Evolutionary conservation across 2,329 filamentous ascomycete species (phyloP).

Genomic region (Diaporthe sp.): DNA sequence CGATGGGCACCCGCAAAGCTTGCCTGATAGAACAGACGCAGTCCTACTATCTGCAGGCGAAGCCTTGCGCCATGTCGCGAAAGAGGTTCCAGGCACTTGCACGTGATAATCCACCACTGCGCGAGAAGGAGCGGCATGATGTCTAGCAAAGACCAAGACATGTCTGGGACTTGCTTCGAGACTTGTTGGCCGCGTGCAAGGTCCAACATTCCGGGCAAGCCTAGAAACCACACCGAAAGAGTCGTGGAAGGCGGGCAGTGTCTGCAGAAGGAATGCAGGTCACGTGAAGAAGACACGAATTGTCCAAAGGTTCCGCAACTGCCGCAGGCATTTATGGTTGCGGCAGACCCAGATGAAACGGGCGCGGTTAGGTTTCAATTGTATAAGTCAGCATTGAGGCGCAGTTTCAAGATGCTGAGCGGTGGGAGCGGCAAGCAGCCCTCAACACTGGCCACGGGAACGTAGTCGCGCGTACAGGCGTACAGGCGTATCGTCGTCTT

Average conservation of each 20-base stretch:
- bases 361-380: neutral
- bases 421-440: neutral
- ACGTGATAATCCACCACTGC: neutral
- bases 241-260: neutral
- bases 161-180: neutral
- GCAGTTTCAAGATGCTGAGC: neutral
- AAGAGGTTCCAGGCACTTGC: neutral
- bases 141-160: neutral
- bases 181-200: neutral
- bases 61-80: neutral
- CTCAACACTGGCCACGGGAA: neutral
- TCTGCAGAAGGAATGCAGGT: neutral
- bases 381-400: slow-evolving; percentile 14
- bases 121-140: neutral
- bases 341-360: neutral
- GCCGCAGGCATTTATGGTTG: neutral
- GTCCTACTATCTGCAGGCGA: neutral
- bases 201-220: neutral
- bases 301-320: neutral
- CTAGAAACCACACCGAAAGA: neutral
- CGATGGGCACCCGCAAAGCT: neutral
- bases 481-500: slow-evolving; percentile 9
- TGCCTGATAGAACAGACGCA: neutral
- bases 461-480: neutral
- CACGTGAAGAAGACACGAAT: slow-evolving; percentile 11